Evolutionary conservation across 2,329 filamentous ascomycete species (phyloP).

Genomic region (Pseudogymnoascus verrucosus): DNA sequence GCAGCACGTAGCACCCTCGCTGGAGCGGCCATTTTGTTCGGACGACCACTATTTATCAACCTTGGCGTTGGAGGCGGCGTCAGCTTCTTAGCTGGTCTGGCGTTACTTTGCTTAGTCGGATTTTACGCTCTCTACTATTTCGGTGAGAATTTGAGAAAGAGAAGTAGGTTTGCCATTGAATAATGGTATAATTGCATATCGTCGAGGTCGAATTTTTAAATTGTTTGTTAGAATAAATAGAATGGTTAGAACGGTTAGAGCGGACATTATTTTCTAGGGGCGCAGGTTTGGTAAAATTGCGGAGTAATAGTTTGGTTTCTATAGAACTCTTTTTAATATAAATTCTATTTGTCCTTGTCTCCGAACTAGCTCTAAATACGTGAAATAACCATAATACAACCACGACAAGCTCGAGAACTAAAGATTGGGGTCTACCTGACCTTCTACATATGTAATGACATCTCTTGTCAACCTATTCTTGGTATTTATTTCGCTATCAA

Average conservation of each 20-base stretch:
- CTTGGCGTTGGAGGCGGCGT: conserved; percentile 36
- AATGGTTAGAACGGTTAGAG: not conserved
- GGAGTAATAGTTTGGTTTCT: not conserved
- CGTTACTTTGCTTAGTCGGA: conserved; percentile 37
- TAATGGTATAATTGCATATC: conserved; percentile 11
- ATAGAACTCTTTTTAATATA: not conserved
- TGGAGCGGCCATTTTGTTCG: conserved; percentile 39
- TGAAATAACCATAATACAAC: too few species aligned
- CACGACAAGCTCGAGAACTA: too few species aligned
- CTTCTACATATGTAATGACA: not conserved
- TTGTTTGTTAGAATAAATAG: not conserved
- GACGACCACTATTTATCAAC: conserved; percentile 37
- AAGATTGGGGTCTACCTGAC: not conserved
- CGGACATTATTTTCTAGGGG: not conserved
- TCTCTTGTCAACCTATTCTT: not conserved
- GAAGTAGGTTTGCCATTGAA: conserved; percentile 15
- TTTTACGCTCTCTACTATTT: conserved; percentile 33
- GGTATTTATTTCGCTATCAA: conserved; percentile 2
- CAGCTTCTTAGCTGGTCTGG: conserved; percentile 32
- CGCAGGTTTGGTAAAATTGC: not conserved
- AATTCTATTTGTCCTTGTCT: not conserved
- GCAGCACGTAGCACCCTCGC: conserved; percentile 34
- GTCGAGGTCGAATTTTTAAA: not conserved
- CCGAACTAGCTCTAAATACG: too few species aligned
- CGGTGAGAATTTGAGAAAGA: conserved; percentile 13